A percentile compares a stretch with the other conserved stretches of the same genome.
phyloP scores from a whole-genome alignment of 2,329 filamentous ascomycete species.

The Thermoascus crustaceus region DNA sequence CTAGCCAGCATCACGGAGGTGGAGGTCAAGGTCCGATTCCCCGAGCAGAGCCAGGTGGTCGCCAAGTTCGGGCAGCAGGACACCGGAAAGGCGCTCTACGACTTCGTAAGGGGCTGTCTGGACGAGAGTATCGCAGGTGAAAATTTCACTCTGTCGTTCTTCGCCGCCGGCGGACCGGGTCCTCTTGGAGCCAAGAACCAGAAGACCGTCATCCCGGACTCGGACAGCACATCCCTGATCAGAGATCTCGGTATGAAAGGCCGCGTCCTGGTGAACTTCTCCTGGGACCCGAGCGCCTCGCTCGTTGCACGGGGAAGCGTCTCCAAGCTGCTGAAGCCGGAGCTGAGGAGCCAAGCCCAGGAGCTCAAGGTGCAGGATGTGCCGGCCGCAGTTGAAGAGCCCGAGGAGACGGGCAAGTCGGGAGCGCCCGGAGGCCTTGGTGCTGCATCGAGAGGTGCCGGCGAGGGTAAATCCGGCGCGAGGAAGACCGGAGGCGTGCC shows the following conservation, averaged over 20 bases:
- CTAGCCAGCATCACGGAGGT: constrained; percentile 60
- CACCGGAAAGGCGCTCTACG: constrained; percentile 64
- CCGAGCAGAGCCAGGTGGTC: constrained; percentile 72
- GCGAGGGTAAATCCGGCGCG: constrained; percentile 21
- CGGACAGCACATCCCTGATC: constrained; percentile 53
- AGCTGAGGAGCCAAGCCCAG: constrained; percentile 55
- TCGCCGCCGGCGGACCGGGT: constrained; percentile 34
- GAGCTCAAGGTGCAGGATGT: constrained; percentile 58
- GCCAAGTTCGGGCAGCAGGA: constrained; percentile 61
- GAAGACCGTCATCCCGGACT: constrained; percentile 30
- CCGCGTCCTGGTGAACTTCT: constrained; percentile 65
- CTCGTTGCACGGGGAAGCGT: constrained; percentile 42
- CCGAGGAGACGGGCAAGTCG: constrained; percentile 16
- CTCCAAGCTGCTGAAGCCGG: constrained; percentile 51
- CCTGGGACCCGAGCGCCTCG: constrained; percentile 62
- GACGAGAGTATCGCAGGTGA: constrained; percentile 47
- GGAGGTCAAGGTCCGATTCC: constrained; percentile 74
- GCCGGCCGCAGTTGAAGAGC: constrained; percentile 33
- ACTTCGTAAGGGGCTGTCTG: constrained; percentile 65
- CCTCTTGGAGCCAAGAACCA: constrained; percentile 11
- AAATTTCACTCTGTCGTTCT: constrained; percentile 66
- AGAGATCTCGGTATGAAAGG: constrained; percentile 62
- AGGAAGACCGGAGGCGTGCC: constrained; percentile 42
- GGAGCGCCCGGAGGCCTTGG: constrained; percentile 8
- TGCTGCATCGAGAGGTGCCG: constrained; percentile 21